Conservation (phyloP, 495 filamentous ascomycete genomes). For the Annulohypoxylon moriforme region DNA sequence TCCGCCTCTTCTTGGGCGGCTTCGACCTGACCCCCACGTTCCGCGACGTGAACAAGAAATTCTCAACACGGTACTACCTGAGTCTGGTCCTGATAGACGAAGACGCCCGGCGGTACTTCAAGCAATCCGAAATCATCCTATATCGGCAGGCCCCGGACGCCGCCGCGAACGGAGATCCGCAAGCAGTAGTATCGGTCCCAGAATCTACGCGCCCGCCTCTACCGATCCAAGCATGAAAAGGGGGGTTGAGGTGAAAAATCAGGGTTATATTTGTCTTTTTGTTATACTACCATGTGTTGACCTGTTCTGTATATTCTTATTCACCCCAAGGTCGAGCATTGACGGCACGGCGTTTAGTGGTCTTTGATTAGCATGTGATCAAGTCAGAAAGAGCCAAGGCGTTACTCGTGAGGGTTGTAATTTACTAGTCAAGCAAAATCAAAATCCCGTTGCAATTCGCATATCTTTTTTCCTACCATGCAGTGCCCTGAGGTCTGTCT, state of each 20-base stretch:
- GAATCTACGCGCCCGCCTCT: constrained; percentile 43
- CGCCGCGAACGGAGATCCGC: constrained; percentile 48
- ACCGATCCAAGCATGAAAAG: constrained; percentile 31
- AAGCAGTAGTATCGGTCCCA: constrained; percentile 42
- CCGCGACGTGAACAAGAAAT: constrained; percentile 99
- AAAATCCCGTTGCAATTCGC: constrained; percentile 30
- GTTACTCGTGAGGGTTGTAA: constrained; percentile 32
- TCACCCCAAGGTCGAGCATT: constrained; percentile 38
- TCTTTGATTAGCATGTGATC: constrained; percentile 40
- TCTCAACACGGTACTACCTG: constrained; percentile 97
- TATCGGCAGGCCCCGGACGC: constrained; percentile 90
- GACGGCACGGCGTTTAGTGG: constrained; percentile 47
- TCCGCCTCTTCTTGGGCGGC: constrained; percentile 95
- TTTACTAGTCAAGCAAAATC: constrained; percentile 21
- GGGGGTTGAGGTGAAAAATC: not conserved
- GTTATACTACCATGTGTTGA: constrained; percentile 18
- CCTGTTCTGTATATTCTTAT: constrained; percentile 35
- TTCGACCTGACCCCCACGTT: constrained; percentile 99
- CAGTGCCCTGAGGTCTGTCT: constrained; percentile 24
- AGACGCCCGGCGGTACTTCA: constrained; percentile 98
- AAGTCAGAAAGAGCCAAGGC: constrained; percentile 40
- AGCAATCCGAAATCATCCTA: constrained; percentile 98
- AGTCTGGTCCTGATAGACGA: constrained; percentile 97
- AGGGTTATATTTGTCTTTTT: not conserved
- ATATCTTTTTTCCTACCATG: constrained; percentile 13